A percentile compares a stretch with the other conserved stretches of the same genome.
Evolutionary conservation across 2,329 filamentous ascomycete species (phyloP).

Genomic region (Coniochaeta sp.): DNA sequence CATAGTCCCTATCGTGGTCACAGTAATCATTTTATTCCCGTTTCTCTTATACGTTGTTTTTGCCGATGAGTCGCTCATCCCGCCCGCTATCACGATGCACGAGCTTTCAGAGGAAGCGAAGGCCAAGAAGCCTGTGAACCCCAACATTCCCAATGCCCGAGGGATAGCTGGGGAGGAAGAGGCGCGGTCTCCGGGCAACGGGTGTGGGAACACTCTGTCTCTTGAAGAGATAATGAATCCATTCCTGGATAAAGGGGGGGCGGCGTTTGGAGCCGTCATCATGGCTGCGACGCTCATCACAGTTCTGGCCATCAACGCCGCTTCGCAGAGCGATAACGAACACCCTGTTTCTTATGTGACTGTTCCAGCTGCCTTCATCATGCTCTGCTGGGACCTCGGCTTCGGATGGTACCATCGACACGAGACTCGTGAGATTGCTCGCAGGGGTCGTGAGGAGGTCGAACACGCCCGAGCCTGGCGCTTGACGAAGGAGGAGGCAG

Average conservation of each 20-base stretch:
- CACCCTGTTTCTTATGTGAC: constrained; percentile 62
- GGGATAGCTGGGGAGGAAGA: constrained; percentile 46
- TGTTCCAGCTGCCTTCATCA: constrained; percentile 57
- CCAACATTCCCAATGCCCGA: constrained; percentile 61
- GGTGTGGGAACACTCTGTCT: constrained; percentile 47
- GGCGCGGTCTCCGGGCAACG: constrained; percentile 31
- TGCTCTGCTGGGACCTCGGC: constrained; percentile 59
- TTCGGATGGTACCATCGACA: constrained; percentile 57
- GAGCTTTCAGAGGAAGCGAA: constrained; percentile 52
- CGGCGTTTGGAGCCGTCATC: constrained; percentile 54
- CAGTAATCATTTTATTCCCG: constrained; percentile 59
- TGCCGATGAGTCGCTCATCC: constrained; percentile 54
- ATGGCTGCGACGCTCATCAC: constrained; percentile 63
- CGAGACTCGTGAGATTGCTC: constrained; percentile 56
- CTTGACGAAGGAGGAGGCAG: constrained; percentile 12
- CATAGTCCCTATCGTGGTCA: constrained; percentile 64
- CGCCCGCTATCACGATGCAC: constrained; percentile 59
- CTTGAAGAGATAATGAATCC: constrained; percentile 71
- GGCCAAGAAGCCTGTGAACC: constrained; percentile 54
- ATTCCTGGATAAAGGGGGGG: constrained; percentile 60
- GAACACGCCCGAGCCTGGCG: constrained; percentile 32
- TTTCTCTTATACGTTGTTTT: constrained; percentile 66
- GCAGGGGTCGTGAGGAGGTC: constrained; percentile 42
- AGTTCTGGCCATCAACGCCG: constrained; percentile 58
- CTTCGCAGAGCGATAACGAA: constrained; percentile 38